These are phyloP conservation scores for Colletotrichum spaethianum DNA, from an alignment of 2,329 filamentous ascomycete species.

Conservation along the genomic window DNA sequence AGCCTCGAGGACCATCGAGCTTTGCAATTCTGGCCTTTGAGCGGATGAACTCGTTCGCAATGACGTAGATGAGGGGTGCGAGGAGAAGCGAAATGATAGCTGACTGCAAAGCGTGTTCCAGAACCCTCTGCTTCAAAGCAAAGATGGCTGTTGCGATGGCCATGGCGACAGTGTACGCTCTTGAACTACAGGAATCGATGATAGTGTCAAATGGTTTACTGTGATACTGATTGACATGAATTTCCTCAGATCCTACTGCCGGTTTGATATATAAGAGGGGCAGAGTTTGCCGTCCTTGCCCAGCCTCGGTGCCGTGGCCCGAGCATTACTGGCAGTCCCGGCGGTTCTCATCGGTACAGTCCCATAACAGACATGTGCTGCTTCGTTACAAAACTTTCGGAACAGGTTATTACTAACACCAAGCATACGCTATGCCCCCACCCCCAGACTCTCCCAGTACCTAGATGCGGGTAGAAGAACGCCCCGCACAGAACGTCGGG, in stretches of 20 bases:
- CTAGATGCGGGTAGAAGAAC: not conserved
- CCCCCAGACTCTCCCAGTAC: conserved; percentile 22
- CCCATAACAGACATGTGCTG: not conserved
- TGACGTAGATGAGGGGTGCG: conserved; percentile 59
- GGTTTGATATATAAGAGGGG: not conserved
- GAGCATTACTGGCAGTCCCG: not conserved
- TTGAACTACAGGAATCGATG: not conserved
- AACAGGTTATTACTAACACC: not conserved
- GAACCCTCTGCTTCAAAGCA: conserved; percentile 41
- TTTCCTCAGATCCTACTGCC: too few species aligned
- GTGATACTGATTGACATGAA: not conserved
- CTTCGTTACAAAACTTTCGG: conserved; percentile 7
- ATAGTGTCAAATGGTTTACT: not conserved
- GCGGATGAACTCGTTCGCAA: conserved; percentile 65
- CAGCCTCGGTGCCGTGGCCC: not conserved
- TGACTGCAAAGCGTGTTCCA: conserved; percentile 45
- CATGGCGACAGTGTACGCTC: conserved; percentile 42
- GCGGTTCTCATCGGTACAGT: conserved; percentile 26
- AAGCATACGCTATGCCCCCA: conserved; percentile 5
- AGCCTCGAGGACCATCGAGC: conserved; percentile 63
- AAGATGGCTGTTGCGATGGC: conserved; percentile 46
- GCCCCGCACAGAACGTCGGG: conserved; percentile 31
- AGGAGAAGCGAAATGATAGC: conserved; percentile 14
- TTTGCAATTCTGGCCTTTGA: conserved; percentile 58
- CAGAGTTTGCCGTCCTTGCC: not conserved